phyloP scores from a whole-genome alignment of 495 filamentous ascomycete species.

The Margaritispora aquatica region DNA sequence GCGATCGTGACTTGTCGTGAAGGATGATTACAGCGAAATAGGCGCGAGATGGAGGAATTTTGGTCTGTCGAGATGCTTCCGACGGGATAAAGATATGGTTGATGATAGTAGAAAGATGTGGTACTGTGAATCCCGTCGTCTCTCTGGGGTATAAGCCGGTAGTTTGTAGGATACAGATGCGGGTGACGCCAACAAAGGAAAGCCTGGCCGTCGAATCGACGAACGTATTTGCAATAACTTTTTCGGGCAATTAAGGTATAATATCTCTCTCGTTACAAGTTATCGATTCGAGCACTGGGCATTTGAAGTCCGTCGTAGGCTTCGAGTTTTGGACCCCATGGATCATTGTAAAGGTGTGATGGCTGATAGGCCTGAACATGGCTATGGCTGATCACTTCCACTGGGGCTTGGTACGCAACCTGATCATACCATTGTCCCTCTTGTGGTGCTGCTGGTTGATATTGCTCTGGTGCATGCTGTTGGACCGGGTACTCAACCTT shows the following conservation, averaged over 20 bases:
- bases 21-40: conserved; percentile 1
- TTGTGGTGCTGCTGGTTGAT: conserved; percentile 25
- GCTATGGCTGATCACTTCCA: conserved; percentile 36
- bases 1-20: conserved; percentile 22
- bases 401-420: conserved; percentile 36
- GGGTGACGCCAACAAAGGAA: conserved; percentile 9
- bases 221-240: not conserved
- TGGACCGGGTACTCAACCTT: conserved; percentile 10
- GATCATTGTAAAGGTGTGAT: conserved; percentile 31
- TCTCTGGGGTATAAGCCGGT: conserved; percentile 11
- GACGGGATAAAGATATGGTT: conserved; percentile 1
- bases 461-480: conserved; percentile 27
- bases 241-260: not conserved
- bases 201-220: not conserved
- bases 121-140: conserved; percentile 13
- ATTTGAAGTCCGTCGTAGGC: no score
- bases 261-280: conserved; percentile 27
- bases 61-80: not conserved
- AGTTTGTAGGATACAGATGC: conserved; percentile 14
- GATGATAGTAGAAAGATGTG: conserved; percentile 4
- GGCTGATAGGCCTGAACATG: conserved; percentile 32
- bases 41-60: not conserved
- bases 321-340: no score
- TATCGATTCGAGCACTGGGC: conserved; percentile 40
- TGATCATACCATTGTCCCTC: conserved; percentile 36